Conservation (phyloP, 108 stramenopile species). For the Fistulifera solaris region DNA sequence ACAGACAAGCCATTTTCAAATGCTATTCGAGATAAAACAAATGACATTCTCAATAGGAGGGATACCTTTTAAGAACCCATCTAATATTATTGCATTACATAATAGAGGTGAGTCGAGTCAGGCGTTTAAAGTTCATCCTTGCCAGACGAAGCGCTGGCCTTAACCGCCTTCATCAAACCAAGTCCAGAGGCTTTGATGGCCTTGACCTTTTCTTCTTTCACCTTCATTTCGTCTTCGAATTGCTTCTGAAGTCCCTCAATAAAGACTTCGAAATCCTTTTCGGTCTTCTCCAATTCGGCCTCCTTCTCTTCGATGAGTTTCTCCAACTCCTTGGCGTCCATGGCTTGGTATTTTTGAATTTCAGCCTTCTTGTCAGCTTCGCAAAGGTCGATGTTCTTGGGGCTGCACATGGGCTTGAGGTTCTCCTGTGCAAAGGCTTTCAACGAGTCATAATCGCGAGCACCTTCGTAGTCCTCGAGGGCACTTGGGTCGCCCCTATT, state of each 20-base stretch:
- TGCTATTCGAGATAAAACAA: too few relatives aligned
- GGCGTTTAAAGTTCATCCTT: constrained; percentile 68
- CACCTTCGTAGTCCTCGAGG: constrained; percentile 69
- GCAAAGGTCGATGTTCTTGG: constrained; percentile 54
- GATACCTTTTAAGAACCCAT: too few relatives aligned
- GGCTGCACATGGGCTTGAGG: constrained; percentile 66
- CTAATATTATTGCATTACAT: too few relatives aligned
- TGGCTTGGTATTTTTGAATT: constrained; percentile 43
- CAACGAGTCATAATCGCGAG: constrained; percentile 46
- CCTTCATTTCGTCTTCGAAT: constrained; percentile 40
- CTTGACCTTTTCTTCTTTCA: constrained; percentile 65
- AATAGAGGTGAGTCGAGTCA: too few relatives aligned
- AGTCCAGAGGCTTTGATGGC: constrained; percentile 77
- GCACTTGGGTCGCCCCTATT: constrained; percentile 37
- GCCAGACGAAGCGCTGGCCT: constrained; percentile 35
- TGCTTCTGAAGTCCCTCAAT: constrained; percentile 57
- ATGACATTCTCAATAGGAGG: too few relatives aligned
- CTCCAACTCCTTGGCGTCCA: constrained; percentile 37
- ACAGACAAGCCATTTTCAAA: too few relatives aligned
- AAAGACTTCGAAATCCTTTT: constrained; percentile 43
- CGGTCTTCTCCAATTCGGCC: constrained; percentile 46
- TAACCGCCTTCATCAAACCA: constrained; percentile 85
- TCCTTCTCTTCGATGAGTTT: constrained; percentile 44
- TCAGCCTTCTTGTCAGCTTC: constrained; percentile 53
- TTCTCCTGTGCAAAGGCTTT: constrained; percentile 57